Evolutionary conservation across 148 eudicot species (phyloP).

Genomic region (Linanthus parryae): DNA sequence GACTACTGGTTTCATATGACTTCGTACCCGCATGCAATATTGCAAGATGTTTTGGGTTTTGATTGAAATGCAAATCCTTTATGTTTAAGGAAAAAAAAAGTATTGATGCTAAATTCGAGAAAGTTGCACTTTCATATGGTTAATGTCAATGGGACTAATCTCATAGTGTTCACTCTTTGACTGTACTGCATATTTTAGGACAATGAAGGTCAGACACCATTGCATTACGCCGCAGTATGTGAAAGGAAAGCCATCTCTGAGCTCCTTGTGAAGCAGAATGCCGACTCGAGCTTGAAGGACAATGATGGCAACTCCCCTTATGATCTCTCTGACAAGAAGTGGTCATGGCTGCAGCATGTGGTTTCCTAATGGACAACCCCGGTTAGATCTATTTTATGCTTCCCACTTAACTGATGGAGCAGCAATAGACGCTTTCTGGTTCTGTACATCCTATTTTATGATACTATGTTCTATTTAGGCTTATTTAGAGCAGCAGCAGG

Average conservation of each 20-base stretch:
- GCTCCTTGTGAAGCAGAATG: constrained; percentile 70
- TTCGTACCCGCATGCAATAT: no score
- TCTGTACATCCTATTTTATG: constrained; percentile 2
- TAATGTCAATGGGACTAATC: no score
- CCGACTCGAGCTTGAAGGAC: constrained; percentile 47
- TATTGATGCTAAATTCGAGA: no score
- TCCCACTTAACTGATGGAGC: not conserved
- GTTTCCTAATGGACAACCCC: constrained; percentile 5
- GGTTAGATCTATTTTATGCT: not conserved
- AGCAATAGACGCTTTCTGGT: not conserved
- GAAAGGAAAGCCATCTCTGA: constrained; percentile 77
- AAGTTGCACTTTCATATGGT: not conserved
- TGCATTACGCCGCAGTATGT: constrained; percentile 95
- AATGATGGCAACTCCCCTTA: constrained; percentile 53
- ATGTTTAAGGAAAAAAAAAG: no score
- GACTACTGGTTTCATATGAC: no score
- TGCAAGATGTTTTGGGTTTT: no score
- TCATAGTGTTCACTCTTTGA: no score
- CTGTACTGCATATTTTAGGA: constrained; percentile 41
- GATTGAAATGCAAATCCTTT: no score
- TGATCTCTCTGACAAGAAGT: constrained; percentile 63
- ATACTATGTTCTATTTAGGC: not conserved
- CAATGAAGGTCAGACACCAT: constrained; percentile 81
- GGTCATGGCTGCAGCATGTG: constrained; percentile 62
- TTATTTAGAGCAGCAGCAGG: no score